A percentile compares a stretch with the other conserved stretches of the same genome.
phyloP scores from a whole-genome alignment of 2,329 filamentous ascomycete genomes.

The Apiospora malaysiana region DNA sequence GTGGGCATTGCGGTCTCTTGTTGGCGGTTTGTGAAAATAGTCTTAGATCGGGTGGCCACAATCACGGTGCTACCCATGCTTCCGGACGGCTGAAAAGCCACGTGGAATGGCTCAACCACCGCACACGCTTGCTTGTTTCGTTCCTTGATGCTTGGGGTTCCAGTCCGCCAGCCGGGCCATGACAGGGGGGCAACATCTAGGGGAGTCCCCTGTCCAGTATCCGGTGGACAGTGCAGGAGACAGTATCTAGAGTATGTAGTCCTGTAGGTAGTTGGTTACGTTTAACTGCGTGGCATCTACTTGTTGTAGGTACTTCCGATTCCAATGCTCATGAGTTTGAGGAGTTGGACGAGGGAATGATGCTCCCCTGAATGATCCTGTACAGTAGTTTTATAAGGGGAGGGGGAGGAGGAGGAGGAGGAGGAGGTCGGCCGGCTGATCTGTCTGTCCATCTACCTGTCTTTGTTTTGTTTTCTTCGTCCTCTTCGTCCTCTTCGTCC shows the following conservation, averaged over 20 bases:
- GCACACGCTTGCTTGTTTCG: not conserved
- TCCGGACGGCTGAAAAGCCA: constrained; percentile 17
- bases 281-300: no score
- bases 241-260: no score
- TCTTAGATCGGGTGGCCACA: constrained; percentile 1
- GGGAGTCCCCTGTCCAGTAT: not conserved
- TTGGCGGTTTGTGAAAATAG: constrained; percentile 12
- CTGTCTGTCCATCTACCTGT: no score
- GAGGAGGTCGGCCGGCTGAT: no score
- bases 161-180: not conserved
- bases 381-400: no score
- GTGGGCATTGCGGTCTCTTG: not conserved
- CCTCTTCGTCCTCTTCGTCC: not conserved
- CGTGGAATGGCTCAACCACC: constrained; percentile 10
- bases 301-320: no score
- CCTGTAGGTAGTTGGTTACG: no score
- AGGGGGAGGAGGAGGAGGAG: no score
- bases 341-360: no score
- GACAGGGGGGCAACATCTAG: not conserved
- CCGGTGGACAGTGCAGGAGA: not conserved
- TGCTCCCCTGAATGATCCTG: no score
- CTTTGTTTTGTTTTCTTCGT: not conserved
- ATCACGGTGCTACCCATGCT: constrained; percentile 5
- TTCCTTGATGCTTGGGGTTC: not conserved
- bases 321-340: no score